Evolutionary conservation across 2,329 filamentous ascomycete genomes (phyloP), one percentile per base, ranked within the genome.

Genomic region (Apiospora hydei): DNA sequence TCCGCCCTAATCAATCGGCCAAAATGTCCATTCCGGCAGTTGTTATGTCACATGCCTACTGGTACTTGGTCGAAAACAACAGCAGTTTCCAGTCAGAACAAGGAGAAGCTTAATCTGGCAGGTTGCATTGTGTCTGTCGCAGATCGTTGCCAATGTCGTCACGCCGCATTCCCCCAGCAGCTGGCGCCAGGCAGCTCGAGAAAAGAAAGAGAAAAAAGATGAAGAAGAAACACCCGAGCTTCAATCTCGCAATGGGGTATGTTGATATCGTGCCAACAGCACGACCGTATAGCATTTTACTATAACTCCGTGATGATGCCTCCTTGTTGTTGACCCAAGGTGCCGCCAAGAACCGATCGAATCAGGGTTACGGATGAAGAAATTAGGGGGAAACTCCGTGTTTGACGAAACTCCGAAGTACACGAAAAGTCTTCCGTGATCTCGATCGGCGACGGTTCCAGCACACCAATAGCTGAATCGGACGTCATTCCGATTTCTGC

Each of bases 61-160:
- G 26, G 53, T 61, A 61, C 4, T 34, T 38, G 30, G 4, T 38
- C 26, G 53, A 16, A 2, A 4, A 6, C 18, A 38, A 1, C 8
- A 10, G 3, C 34, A 14, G 11, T 13, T 26, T 26, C 8, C n/a
- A 13, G 8, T 26, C 8, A n/a, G 46, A 21, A 30, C 7, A 10
- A 11, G 13, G 16, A 10, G 10, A 21, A 18, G n/a, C 13, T 18
- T 8, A 34, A 64, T 64, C 34, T 41, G 57, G 57, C 8, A 38
- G 3, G 30, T 11, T 41, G 57, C 57, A 64, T 41, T 6, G n/a
- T 4, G 0, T 14, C 18, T 41, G 57, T 64, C 57, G 57, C 57
- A 64, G 34, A 41, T 14, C 34, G 10, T 64, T 41, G 57, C 57
- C 57, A 64, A 41, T 64, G 57, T 64, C 57, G 57, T 64, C 57